Percentiles rank a stretch among this genome's conserved stretches.
phyloP scores from a whole-genome alignment of 495 filamentous ascomycete species.

The Ascobolus immersus region DNA sequence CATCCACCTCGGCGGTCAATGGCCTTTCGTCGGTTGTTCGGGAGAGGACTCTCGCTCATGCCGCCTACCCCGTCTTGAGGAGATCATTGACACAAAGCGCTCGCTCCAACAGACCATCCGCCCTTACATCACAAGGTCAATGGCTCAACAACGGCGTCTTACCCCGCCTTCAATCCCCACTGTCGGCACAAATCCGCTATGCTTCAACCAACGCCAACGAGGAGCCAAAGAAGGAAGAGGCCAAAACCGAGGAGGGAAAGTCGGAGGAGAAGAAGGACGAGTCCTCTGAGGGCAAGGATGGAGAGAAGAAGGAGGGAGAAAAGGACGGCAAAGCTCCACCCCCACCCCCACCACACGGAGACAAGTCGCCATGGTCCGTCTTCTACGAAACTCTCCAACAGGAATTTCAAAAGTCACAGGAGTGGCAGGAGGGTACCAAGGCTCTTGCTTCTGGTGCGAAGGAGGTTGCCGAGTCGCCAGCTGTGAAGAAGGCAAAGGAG shows the following conservation, averaged over 20 bases:
- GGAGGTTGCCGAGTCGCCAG: constrained; percentile 81
- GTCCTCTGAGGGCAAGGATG: constrained; percentile 21
- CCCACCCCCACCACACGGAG: constrained; percentile 79
- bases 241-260: constrained; percentile 25
- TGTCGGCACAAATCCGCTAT: no score
- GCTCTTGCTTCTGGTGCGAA: constrained; percentile 67
- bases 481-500: constrained; percentile 58
- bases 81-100: no score
- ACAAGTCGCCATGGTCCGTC: constrained; percentile 94
- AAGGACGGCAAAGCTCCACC: constrained; percentile 47
- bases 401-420: constrained; percentile 90
- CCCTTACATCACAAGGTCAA: no score
- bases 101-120: no score
- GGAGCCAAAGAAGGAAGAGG: constrained; percentile 21
- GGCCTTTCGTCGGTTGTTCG: no score
- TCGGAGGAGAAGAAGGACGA: constrained; percentile 23
- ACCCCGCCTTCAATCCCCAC: no score
- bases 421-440: constrained; percentile 97
- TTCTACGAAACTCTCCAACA: constrained; percentile 81
- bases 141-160: no score
- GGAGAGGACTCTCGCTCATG: no score
- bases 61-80: no score
- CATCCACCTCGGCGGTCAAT: no score
- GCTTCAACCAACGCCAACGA: no score
- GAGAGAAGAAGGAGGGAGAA: constrained; percentile 27